Evolutionary conservation across 2,329 filamentous ascomycete genomes (phyloP).

Genomic region (Sporothrix sp.): DNA sequence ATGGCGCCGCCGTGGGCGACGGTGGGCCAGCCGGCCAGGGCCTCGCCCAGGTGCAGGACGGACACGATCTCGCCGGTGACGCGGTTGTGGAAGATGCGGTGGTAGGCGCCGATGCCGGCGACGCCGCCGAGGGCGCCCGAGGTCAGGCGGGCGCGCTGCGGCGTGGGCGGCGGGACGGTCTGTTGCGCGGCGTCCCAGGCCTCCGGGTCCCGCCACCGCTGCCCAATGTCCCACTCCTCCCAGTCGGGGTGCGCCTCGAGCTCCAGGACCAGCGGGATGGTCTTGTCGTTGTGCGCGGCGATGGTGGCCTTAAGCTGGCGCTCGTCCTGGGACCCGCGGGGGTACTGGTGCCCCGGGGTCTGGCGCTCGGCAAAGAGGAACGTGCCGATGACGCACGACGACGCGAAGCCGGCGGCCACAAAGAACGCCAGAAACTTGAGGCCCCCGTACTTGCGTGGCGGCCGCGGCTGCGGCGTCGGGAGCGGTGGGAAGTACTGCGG

Average conservation of each 20-base stretch:
- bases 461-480: background rate
- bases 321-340: constrained; percentile 12
- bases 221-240: constrained; percentile 14
- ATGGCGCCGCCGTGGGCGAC: constrained; percentile 62
- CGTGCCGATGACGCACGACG: too few relatives aligned
- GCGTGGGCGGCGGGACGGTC: background rate
- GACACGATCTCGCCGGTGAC: constrained; percentile 47
- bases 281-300: background rate
- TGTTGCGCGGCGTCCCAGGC: background rate
- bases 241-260: constrained; percentile 14
- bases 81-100: constrained; percentile 56
- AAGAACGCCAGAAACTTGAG: too few relatives aligned
- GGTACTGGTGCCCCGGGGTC: background rate
- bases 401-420: too few relatives aligned
- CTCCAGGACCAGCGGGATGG: constrained; percentile 14
- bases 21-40: constrained; percentile 58
- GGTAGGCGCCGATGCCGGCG: constrained; percentile 35
- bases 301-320: background rate
- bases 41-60: constrained; percentile 60
- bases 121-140: constrained; percentile 34
- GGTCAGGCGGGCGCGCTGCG: constrained; percentile 26
- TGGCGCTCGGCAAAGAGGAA: background rate
- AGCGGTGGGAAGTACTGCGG: background rate
- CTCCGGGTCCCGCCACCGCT: constrained; percentile 2
- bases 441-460: too few relatives aligned